Evolutionary conservation across 2,329 filamentous ascomycete species (phyloP).

Genomic region (Alternaria sp.): DNA sequence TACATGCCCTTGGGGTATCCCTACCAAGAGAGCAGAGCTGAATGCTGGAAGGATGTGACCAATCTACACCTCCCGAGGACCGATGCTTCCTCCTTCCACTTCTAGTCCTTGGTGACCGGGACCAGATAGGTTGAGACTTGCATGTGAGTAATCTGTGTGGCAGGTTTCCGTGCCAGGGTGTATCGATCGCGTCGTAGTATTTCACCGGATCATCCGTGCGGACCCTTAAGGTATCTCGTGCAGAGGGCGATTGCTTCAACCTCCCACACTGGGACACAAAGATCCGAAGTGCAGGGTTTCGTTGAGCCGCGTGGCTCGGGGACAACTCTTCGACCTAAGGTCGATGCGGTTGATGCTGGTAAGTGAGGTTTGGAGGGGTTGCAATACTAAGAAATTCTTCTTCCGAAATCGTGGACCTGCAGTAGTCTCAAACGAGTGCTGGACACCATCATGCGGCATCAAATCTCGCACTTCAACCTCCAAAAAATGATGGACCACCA

Average conservation of each 20-base stretch:
- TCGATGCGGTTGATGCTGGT: slow-evolving; percentile 19
- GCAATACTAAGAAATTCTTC: slow-evolving; percentile 12
- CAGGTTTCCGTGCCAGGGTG: neutral
- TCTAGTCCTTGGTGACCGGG: neutral
- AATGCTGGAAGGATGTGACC: neutral
- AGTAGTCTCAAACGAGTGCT: slow-evolving; percentile 32
- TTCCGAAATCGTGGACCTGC: slow-evolving; percentile 28
- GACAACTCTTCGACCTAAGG: slow-evolving; percentile 2
- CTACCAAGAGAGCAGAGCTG: slow-evolving; percentile 1
- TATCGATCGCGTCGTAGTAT: neutral
- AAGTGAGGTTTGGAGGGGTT: slow-evolving; percentile 9
- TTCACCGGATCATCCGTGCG: slow-evolving; percentile 3
- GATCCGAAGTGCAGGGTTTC: slow-evolving; percentile 9
- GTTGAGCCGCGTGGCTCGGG: slow-evolving; percentile 7
- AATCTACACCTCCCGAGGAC: neutral
- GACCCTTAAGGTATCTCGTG: slow-evolving; percentile 6
- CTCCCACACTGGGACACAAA: slow-evolving; percentile 7
- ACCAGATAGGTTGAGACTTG: neutral
- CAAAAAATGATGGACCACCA: slow-evolving; percentile 4
- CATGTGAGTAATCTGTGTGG: neutral
- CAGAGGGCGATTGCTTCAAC: neutral
- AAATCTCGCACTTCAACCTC: slow-evolving; percentile 9
- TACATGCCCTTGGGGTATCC: neutral
- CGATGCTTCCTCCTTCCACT: neutral
- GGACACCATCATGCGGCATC: slow-evolving; percentile 10